Evolutionary conservation across 2,329 filamentous ascomycete species (phyloP).

Genomic region (Parastagonospora avenae): DNA sequence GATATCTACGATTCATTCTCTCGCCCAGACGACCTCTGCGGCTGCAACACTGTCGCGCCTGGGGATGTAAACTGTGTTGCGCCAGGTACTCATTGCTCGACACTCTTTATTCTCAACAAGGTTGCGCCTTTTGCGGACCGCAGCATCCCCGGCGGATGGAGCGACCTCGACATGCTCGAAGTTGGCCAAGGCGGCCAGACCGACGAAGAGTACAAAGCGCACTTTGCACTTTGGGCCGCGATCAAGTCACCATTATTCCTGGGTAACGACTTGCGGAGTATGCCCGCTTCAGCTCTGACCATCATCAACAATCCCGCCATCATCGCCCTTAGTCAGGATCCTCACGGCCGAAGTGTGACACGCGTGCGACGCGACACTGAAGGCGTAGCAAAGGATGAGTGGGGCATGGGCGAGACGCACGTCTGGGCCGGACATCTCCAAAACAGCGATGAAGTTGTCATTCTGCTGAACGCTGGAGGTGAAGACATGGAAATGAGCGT

Average conservation of each 20-base stretch:
- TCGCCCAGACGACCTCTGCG: constrained; percentile 33
- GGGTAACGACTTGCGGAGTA: constrained; percentile 48
- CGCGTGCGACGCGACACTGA: constrained; percentile 24
- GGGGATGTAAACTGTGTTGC: constrained; percentile 32
- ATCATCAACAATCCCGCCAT: constrained; percentile 48
- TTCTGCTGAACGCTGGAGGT: constrained; percentile 26
- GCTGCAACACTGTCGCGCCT: constrained; percentile 28
- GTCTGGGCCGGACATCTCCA: constrained; percentile 29
- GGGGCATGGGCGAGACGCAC: constrained; percentile 30
- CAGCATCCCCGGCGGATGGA: constrained; percentile 37
- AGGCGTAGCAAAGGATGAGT: constrained; percentile 25
- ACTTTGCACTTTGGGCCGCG: constrained; percentile 51
- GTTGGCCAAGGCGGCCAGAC: constrained; percentile 36
- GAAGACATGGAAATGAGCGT: constrained; percentile 26
- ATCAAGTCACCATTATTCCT: constrained; percentile 52
- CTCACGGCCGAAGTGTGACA: constrained; percentile 28
- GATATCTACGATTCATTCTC: constrained; percentile 40
- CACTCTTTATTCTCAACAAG: constrained; percentile 38
- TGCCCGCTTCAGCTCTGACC: constrained; percentile 46
- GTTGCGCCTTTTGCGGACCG: constrained; percentile 32
- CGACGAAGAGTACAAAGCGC: constrained; percentile 42
- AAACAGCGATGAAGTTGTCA: constrained; percentile 28
- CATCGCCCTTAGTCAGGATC: constrained; percentile 31
- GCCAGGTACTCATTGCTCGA: constrained; percentile 35
- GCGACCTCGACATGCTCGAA: constrained; percentile 40